Evolutionary conservation across 306 rosid genomes (phyloP), one percentile per base, ranked within the genome.

Genomic region (Trifolium repens): DNA sequence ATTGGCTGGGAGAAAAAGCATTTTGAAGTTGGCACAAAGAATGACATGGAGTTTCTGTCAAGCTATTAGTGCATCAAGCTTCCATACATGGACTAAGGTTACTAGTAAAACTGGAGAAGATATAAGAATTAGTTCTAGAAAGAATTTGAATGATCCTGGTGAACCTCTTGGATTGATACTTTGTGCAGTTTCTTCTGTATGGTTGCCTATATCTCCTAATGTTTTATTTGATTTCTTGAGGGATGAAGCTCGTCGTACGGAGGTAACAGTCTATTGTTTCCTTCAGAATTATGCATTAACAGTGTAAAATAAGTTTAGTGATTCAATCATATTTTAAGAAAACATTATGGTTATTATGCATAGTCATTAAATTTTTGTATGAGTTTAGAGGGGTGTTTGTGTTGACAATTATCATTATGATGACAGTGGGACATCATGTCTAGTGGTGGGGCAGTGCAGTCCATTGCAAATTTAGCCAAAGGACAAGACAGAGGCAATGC

Each of bases 401-500:
- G 60, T 75, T 80, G 67, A 83, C 53, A 67, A 19, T 54, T 34
- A 34, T 72, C 40, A 58, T 70, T 71, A 60, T 59, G 17, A 60
- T 59, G 17, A 61, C 53, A 94, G 99, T 96, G 99, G 99, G 98
- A 96, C 70, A 88, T 88, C 35, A 86, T 96, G 92, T 80, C 90
- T 4, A 91, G 72, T 58, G 91, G 92, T n/a, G 94, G 87, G 4
- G n/a, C 85, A 44, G 98, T 89, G 46, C 89, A 92, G 71, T 72
- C 87, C 37, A 84, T 92, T 13, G 96, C 99, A 43, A 92, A 90
- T 85, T 85, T 92, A 50, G 85, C 99, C 49, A 92, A 96, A 77
- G 99, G 99, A 73, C 96, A 96, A 81, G 99, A 96, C 79, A 83
- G 99, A 39, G 98, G 99, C 88, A 96, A 96, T 81, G 84, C 96